phyloP scores from a whole-genome alignment of 2,329 filamentous ascomycete genomes.

The Fusarium sp. region DNA sequence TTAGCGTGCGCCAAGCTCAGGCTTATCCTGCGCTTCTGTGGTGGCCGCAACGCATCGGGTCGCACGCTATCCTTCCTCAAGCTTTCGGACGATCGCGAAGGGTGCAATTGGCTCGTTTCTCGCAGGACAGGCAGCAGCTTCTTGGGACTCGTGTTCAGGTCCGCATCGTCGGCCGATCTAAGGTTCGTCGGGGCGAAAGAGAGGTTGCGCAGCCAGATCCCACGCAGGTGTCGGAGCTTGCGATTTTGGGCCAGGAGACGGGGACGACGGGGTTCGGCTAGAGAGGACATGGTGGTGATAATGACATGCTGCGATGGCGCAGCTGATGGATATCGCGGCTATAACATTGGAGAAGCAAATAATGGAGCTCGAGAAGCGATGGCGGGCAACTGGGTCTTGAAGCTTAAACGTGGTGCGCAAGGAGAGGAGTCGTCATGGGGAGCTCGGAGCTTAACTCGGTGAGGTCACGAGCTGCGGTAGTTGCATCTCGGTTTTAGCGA shows the following conservation, averaged over 20 bases:
- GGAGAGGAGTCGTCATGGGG: conserved; percentile 39
- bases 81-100: conserved; percentile 70
- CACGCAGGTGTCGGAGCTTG: conserved; percentile 88
- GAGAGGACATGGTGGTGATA: conserved; percentile 52
- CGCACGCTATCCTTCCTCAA: conserved; percentile 56
- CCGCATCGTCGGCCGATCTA: conserved; percentile 85
- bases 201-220: conserved; percentile 89
- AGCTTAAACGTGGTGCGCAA: not conserved
- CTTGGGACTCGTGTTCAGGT: conserved; percentile 78
- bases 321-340: conserved; percentile 27
- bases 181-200: conserved; percentile 73
- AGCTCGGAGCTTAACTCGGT: conserved; percentile 41
- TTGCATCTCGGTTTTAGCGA: conserved; percentile 47
- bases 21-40: conserved; percentile 63
- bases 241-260: conserved; percentile 82
- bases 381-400: not conserved
- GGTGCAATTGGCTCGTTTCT: conserved; percentile 65
- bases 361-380: conserved; percentile 9
- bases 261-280: conserved; percentile 61
- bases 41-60: conserved; percentile 57
- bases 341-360: conserved; percentile 38
- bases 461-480: conserved; percentile 46
- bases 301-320: conserved; percentile 40
- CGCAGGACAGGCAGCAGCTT: conserved; percentile 74
- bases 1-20: conserved; percentile 64